Conservation (phyloP, 140 eudicot species). For the Stevia rebaudiana region DNA sequence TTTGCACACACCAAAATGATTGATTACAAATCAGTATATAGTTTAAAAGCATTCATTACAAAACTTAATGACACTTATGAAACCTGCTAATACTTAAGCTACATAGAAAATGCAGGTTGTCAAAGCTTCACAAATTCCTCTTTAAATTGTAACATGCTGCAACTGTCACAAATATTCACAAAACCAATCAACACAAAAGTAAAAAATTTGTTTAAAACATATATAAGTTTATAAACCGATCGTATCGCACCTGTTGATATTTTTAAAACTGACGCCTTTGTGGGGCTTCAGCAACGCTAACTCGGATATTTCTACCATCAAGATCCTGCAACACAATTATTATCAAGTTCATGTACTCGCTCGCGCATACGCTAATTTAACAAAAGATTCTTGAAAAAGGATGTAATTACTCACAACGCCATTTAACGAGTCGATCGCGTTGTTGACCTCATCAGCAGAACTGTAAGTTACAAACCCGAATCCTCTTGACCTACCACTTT, state of each 20-base stretch:
- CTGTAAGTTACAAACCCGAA: conserved; percentile 88
- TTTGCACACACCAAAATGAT: conserved; percentile 37
- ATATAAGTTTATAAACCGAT: neutral
- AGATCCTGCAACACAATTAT: conserved; percentile 39
- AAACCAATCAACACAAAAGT: neutral
- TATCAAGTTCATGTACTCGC: neutral
- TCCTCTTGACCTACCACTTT: conserved; percentile 94
- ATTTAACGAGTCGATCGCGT: conserved; percentile 67
- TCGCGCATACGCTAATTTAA: neutral
- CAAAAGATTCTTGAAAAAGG: neutral
- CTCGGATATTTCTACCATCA: conserved; percentile 68
- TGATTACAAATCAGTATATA: conserved; percentile 31
- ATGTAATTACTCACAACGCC: conserved; percentile 57
- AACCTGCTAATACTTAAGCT: conserved; percentile 23
- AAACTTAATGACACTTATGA: conserved; percentile 34
- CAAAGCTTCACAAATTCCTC: conserved; percentile 21
- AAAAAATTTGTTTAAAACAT: neutral
- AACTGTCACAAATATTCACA: conserved; percentile 2
- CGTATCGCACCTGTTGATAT: neutral
- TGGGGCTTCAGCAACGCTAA: conserved; percentile 70
- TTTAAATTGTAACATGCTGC: conserved; percentile 12
- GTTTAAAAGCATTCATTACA: conserved; percentile 42
- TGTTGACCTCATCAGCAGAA: conserved; percentile 73
- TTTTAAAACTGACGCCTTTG: conserved; percentile 40
- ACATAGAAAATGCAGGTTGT: conserved; percentile 22